phyloP scores from a whole-genome alignment of 2,329 filamentous ascomycete genomes.

The Rhynchosporium agropyri region DNA sequence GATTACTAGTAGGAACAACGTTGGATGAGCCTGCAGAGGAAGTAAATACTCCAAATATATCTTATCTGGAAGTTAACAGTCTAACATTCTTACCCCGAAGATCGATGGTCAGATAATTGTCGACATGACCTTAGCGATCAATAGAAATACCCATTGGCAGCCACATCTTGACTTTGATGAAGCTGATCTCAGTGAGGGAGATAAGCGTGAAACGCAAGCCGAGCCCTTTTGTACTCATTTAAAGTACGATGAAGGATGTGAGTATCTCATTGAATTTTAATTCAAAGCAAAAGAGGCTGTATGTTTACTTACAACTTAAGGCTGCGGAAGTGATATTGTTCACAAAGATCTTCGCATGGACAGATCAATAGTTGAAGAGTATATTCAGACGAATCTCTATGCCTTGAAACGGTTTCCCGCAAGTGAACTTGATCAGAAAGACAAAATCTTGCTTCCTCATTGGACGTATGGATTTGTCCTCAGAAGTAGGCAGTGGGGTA shows the following conservation, averaged over 20 bases:
- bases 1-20: slow-evolving; percentile 11
- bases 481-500: slow-evolving; percentile 13
- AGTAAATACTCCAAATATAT: neutral
- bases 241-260: slow-evolving; percentile 13
- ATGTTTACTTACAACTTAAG: neutral
- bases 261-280: neutral
- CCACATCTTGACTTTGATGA: neutral
- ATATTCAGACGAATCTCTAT: neutral
- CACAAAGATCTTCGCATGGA: slow-evolving; percentile 14
- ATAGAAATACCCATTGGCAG: slow-evolving; percentile 14
- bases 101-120: slow-evolving; percentile 19
- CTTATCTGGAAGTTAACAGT: neutral
- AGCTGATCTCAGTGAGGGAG: neutral
- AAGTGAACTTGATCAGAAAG: slow-evolving; percentile 7
- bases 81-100: slow-evolving; percentile 2
- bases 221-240: slow-evolving; percentile 3
- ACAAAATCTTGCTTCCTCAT: slow-evolving; percentile 9
- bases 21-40: slow-evolving; percentile 17
- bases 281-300: neutral
- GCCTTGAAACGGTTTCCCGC: neutral
- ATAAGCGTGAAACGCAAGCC: slow-evolving; percentile 13
- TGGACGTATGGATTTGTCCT: slow-evolving; percentile 19
- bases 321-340: slow-evolving; percentile 14
- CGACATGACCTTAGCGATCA: slow-evolving; percentile 19
- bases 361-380: neutral